Evolutionary conservation across 1,139 yeast genomes (phyloP).

Genomic region (Yamadazyma membranifaciens): DNA sequence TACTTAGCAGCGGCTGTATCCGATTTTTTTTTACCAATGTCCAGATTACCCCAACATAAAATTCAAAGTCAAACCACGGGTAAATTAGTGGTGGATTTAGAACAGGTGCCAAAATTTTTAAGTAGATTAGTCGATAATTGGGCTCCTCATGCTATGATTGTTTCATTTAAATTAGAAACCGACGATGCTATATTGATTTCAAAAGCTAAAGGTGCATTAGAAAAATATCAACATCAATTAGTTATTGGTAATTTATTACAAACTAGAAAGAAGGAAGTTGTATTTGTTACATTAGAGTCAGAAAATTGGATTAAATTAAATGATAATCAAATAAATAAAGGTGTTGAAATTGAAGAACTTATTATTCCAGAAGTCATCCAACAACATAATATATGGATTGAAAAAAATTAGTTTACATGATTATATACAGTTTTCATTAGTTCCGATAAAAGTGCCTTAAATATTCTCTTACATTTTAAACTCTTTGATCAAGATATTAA

Average conservation of each 20-base stretch:
- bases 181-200: slow-evolving; percentile 66
- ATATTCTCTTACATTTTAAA: no score
- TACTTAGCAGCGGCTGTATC: slow-evolving; percentile 97
- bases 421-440: no score
- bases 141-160: slow-evolving; percentile 95
- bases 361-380: slow-evolving; percentile 75
- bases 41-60: slow-evolving; percentile 87
- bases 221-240: slow-evolving; percentile 84
- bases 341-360: slow-evolving; percentile 66
- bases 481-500: slow-evolving; percentile 25
- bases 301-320: slow-evolving; percentile 54
- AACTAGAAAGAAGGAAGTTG: slow-evolving; percentile 84
- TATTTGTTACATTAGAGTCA: slow-evolving; percentile 64
- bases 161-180: slow-evolving; percentile 92
- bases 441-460: background rate
- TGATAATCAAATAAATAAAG: slow-evolving; percentile 34
- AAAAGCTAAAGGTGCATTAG: slow-evolving; percentile 77
- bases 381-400: slow-evolving; percentile 63
- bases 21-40: slow-evolving; percentile 88
- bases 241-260: slow-evolving; percentile 94
- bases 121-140: slow-evolving; percentile 85
- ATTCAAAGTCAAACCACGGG: slow-evolving; percentile 78
- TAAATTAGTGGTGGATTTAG: slow-evolving; percentile 77
- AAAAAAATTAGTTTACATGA: background rate
- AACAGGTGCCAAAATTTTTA: slow-evolving; percentile 94